Evolutionary conservation across 2,329 filamentous ascomycete species (phyloP), one percentile per base, ranked within the genome.

Genomic region (Fusarium torulosum): DNA sequence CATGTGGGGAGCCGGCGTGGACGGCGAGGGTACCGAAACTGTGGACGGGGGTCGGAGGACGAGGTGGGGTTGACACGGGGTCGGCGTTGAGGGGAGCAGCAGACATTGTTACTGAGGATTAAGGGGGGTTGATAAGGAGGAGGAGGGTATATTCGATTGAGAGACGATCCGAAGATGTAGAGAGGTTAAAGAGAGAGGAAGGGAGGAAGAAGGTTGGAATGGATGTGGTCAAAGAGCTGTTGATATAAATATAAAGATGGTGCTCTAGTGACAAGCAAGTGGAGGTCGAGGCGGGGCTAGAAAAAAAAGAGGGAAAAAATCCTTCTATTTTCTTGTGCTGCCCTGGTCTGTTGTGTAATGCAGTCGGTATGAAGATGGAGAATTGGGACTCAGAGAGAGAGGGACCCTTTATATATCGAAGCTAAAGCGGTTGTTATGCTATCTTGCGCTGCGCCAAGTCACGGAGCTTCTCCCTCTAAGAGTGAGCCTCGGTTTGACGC

Each of bases 11-110:
- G 64, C 96, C 96, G 67, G 95, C 94, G 81, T 99, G 96, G 20
- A 99, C 96, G 58, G 96, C 96, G 65, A 96, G 87, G 46, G 96
- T 99, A 64, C 93, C 96, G 81, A 99, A 98, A 67, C 88, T 85
- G 78, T 93, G 90, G 59, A 90, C 85, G 68, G 93, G 91, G 43
- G 91, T 90, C 57, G 79, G 87, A 46, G 90, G 88, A 67, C 90
- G 86, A 50, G 91, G 90, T 68, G 92, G 91, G 59, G 92, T 94
- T 74, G 90, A 86, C 75, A 92, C 90, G 53, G 87, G 82, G 72
- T 86, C 84, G 67, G 76, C 71, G 42, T 72, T 72, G 54, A 75
- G 70, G 55, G 76, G 67, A 49, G 60, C 60, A 43, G 53, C 54
- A 44, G 71, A 71, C 71, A 73, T 73, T 64, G 27, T 64, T 52